Evolutionary conservation across 2,329 filamentous ascomycete species (phyloP).

Genomic region (Colletotrichum magnum): DNA sequence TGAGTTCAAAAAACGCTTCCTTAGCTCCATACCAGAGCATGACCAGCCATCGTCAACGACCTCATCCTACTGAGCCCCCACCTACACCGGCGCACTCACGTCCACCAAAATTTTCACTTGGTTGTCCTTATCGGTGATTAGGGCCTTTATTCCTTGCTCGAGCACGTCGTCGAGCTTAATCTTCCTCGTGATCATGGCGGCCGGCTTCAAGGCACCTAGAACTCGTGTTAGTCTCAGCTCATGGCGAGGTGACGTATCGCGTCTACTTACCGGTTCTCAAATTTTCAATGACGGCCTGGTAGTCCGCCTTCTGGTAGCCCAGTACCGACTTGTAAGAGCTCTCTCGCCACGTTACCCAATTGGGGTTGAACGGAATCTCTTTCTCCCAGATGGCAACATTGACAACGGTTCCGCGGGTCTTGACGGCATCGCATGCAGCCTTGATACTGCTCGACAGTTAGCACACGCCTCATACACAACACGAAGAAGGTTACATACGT

Average conservation of each 20-base stretch:
- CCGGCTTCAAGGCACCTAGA: conserved; percentile 55
- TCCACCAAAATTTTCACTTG: conserved; percentile 70
- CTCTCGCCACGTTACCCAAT: conserved; percentile 43
- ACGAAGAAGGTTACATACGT: neutral
- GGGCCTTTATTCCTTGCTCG: conserved; percentile 64
- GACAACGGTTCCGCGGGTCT: conserved; percentile 44
- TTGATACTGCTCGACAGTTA: conserved; percentile 32
- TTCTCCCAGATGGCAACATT: conserved; percentile 48
- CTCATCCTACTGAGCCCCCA: neutral
- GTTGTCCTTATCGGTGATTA: conserved; percentile 67
- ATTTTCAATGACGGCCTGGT: conserved; percentile 45
- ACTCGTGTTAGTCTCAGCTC: neutral
- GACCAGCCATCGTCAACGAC: neutral
- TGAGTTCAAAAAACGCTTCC: too few relatives aligned
- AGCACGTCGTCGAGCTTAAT: conserved; percentile 65
- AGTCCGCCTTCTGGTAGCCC: conserved; percentile 43
- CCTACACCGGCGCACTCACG: conserved; percentile 18
- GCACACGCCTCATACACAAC: accelerated
- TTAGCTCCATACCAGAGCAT: too few relatives aligned
- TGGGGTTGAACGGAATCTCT: conserved; percentile 42
- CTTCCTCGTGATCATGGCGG: conserved; percentile 67
- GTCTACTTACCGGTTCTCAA: conserved; percentile 40
- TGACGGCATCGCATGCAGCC: conserved; percentile 43
- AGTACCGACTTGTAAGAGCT: conserved; percentile 42
- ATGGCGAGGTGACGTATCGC: accelerated